Percentiles rank a stretch among this genome's conserved stretches.
These are phyloP conservation scores for Hondaea fermentalgiana DNA, from an alignment of 108 stramenopile species.

Conservation along the genomic window DNA sequence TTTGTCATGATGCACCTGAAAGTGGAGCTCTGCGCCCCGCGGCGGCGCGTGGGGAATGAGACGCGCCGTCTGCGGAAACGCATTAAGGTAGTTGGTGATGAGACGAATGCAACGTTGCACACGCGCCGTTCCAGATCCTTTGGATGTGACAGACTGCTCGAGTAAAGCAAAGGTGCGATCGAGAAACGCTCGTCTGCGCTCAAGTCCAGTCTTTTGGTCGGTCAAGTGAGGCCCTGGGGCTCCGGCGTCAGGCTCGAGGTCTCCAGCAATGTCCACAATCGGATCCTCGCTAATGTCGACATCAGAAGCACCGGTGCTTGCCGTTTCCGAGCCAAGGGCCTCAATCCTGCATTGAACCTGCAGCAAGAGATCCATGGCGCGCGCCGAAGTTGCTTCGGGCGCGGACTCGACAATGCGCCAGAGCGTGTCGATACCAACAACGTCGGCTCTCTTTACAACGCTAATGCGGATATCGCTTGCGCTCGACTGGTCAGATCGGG, in stretches of 20 bases:
- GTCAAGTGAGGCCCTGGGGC: background rate
- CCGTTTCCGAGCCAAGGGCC: background rate
- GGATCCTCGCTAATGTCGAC: background rate
- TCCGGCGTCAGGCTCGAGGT: background rate
- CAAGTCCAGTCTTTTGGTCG: background rate
- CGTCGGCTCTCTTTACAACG: background rate
- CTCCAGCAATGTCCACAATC: background rate
- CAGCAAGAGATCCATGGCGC: background rate
- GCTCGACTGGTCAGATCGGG: too few species aligned
- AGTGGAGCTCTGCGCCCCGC: slow-evolving; percentile 2
- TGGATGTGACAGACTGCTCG: background rate
- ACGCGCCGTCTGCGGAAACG: background rate
- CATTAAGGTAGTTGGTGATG: background rate
- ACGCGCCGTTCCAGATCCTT: background rate
- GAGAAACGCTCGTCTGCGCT: background rate
- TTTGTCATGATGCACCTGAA: background rate
- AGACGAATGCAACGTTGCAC: slow-evolving; percentile 14
- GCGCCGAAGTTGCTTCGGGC: background rate
- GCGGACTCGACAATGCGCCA: slow-evolving; percentile 5
- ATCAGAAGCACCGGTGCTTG: too few species aligned
- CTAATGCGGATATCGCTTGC: background rate
- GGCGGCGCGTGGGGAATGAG: background rate
- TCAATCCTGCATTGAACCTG: background rate
- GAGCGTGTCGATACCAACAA: background rate
- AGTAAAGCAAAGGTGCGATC: background rate